Evolutionary conservation across 805 yeast species (phyloP).

Genomic region (Kuraishia floccosa): DNA sequence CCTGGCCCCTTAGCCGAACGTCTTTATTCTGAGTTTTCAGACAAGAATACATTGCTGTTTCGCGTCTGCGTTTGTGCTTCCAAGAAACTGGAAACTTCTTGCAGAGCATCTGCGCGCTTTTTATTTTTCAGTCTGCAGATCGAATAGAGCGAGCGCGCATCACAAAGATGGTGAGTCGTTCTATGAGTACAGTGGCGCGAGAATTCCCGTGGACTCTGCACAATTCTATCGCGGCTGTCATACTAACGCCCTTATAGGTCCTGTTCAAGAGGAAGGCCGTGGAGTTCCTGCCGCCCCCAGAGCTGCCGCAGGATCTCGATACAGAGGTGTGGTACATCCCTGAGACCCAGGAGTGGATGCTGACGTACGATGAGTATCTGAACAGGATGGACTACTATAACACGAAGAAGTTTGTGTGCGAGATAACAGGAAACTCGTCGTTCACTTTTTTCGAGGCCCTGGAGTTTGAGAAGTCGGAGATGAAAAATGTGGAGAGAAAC

Average conservation of each 20-base stretch:
- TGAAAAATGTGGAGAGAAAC: conserved; percentile 55
- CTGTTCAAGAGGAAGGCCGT: conserved; percentile 68
- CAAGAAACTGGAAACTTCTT: too few relatives aligned
- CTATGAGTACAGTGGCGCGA: too few relatives aligned
- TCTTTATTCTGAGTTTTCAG: too few relatives aligned
- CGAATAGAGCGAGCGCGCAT: too few relatives aligned
- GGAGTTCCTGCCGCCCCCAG: conserved; percentile 41
- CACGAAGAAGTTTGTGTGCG: conserved; percentile 81
- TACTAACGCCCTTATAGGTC: conserved; percentile 36
- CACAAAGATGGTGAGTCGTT: too few relatives aligned
- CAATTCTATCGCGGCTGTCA: too few relatives aligned
- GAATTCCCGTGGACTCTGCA: too few relatives aligned
- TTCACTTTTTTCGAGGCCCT: conserved; percentile 85
- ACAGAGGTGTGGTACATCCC: conserved; percentile 73
- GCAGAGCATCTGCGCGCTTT: too few relatives aligned
- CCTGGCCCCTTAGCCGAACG: too few relatives aligned
- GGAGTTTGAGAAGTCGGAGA: conserved; percentile 57
- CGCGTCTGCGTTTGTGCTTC: too few relatives aligned
- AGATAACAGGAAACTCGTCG: conserved; percentile 88
- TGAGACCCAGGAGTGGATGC: conserved; percentile 85
- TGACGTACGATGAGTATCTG: conserved; percentile 65
- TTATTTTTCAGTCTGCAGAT: too few relatives aligned
- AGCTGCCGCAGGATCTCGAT: conserved; percentile 41
- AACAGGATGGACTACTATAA: conserved; percentile 61
- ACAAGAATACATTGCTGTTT: too few relatives aligned